Evolutionary conservation across 495 filamentous ascomycete species (phyloP), one percentile per base, ranked within the genome.

Genomic region (Rhypophila decipiens): DNA sequence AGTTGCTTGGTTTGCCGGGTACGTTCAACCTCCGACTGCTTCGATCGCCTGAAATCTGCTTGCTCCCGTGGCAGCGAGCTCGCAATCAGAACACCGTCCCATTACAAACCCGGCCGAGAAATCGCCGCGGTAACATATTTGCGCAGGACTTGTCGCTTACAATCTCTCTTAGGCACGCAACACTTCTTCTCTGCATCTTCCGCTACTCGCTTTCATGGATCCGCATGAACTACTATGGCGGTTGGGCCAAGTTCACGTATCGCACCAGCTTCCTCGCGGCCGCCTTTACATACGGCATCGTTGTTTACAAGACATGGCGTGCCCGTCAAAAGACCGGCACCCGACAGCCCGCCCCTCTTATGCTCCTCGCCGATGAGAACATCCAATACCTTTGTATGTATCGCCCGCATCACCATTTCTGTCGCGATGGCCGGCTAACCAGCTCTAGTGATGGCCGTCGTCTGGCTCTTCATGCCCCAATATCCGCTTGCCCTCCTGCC

Each of bases 271-370:
- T 97, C 65, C 45, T 96, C 46, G 80, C 88, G 7, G 93, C 93
- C 0, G 87, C 90, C 11, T 79, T 79, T 22, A 97, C 93, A 2
- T 98, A 98, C 68, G 93, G 94, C 52, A 96, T 98, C 50, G 93
- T 98, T 17, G 94, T 97, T n/a, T 97, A 95, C 77, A 98, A 98
- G 78, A 88, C 88, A 42, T 90, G 86, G 70, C 82, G 90, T 47
- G 86, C 93, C 49, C 82, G 87, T 47, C 76, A 84, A 50, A 79
- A 81, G 66, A 70, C 78, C 40, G 83, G 82, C 40, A 75, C 72
- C 46, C 75, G 72, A 60, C 70, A 71, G 51, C 68, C 70, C 36
- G 70, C 78, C 52, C 63, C 70, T 21, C 23, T 90, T 39, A 79
- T 82, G 53, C 68, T 93, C 49, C 73, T 82, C 45, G 69, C 80